Conservation (phyloP, 768 basidiomycete species). For the Galerina sulciceps region DNA sequence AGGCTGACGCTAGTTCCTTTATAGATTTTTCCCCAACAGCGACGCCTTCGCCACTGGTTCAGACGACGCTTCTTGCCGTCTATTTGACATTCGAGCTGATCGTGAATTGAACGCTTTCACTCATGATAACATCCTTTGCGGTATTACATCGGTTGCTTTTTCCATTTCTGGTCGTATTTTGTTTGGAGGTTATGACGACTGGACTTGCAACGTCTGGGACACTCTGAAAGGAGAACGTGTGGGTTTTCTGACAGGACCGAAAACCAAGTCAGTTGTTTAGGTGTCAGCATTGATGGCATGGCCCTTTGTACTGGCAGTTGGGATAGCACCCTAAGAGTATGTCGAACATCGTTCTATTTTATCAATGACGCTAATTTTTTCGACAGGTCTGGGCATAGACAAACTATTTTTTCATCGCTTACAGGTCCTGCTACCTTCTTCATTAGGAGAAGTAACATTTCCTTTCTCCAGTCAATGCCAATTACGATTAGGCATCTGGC, state of each 20-base stretch:
- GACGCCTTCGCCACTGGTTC: constrained; percentile 99
- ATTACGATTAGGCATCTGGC: constrained; percentile 34
- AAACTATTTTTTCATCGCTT: constrained; percentile 19
- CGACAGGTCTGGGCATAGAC: constrained; percentile 83
- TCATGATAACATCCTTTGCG: constrained; percentile 98
- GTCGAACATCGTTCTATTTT: constrained; percentile 28
- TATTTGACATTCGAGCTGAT: constrained; percentile 98
- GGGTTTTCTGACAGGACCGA: constrained; percentile 95
- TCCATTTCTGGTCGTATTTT: constrained; percentile 96
- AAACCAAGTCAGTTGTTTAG: constrained; percentile 96
- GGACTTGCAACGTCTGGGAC: constrained; percentile 99
- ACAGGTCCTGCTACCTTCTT: constrained; percentile 12
- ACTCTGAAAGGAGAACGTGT: constrained; percentile 98
- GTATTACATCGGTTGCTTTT: constrained; percentile 98
- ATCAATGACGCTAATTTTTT: constrained; percentile 16
- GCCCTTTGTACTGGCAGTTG: constrained; percentile 98
- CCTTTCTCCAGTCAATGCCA: constrained; percentile 24
- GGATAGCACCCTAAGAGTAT: constrained; percentile 95
- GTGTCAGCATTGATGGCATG: constrained; percentile 96
- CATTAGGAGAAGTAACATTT: constrained; percentile 18
- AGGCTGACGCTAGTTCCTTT: constrained; percentile 12
- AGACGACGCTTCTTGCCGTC: constrained; percentile 96
- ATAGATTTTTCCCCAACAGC: constrained; percentile 98
- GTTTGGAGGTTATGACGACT: constrained; percentile 99
- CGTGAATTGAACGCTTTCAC: constrained; percentile 96